These are phyloP conservation scores for Lepidium sativum DNA, from an alignment of 345 rosid genomes.

Conservation along the genomic window DNA sequence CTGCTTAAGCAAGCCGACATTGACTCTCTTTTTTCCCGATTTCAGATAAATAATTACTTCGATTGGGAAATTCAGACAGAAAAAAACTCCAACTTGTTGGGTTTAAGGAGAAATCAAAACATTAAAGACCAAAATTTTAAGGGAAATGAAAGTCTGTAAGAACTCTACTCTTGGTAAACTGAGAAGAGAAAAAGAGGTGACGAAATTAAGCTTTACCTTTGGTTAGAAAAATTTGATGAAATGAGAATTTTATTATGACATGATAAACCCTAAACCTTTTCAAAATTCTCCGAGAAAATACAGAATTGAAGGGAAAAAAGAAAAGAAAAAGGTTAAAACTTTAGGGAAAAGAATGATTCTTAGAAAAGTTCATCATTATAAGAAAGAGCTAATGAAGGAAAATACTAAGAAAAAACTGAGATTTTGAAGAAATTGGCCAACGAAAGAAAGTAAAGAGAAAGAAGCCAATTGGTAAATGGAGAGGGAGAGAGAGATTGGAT, in stretches of 20 bases:
- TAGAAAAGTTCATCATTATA: conserved; percentile 12
- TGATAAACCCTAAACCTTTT: conserved; percentile 39
- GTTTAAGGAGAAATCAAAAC: not conserved
- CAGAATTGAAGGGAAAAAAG: conserved; percentile 10
- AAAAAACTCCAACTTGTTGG: not conserved
- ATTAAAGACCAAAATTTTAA: not conserved
- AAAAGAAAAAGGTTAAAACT: conserved; percentile 34
- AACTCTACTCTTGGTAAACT: not conserved
- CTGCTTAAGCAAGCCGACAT: conserved; percentile 76
- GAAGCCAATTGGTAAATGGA: conserved; percentile 3
- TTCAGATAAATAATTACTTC: too few species aligned
- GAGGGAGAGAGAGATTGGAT: conserved; percentile 12
- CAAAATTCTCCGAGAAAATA: not conserved
- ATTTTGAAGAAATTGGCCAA: conserved; percentile 1
- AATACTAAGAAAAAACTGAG: not conserved
- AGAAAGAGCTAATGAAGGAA: conserved; percentile 5
- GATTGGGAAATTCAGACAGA: not conserved
- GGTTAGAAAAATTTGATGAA: not conserved
- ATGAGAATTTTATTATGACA: not conserved
- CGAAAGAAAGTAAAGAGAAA: conserved; percentile 21
- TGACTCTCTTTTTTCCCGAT: too few species aligned
- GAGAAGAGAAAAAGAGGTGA: conserved; percentile 10
- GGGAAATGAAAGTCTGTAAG: not conserved
- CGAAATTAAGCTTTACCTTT: not conserved
- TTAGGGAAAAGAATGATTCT: conserved; percentile 4